Conservation (phyloP, 495 filamentous ascomycete species). For the Jackrogersella minutella region DNA sequence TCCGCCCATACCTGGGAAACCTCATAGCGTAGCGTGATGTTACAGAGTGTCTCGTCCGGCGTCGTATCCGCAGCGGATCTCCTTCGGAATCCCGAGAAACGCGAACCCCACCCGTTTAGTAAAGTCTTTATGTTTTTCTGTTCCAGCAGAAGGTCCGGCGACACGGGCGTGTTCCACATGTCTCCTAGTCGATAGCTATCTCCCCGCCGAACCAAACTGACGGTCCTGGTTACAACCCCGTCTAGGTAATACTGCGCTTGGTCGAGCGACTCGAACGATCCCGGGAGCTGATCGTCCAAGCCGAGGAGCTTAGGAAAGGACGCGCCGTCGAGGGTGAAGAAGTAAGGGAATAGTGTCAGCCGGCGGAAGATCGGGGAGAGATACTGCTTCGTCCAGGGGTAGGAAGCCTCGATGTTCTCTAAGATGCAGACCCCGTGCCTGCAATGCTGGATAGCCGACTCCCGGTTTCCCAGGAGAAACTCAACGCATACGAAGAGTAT, state of each 20-base stretch:
- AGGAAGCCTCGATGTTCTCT: constrained; percentile 38
- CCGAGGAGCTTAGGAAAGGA: constrained; percentile 37
- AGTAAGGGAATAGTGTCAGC: constrained; percentile 50
- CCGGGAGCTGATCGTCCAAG: constrained; percentile 26
- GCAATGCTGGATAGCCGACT: constrained; percentile 53
- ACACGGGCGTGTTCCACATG: constrained; percentile 14
- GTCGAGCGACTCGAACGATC: constrained; percentile 16
- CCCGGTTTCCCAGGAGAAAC: constrained; percentile 58
- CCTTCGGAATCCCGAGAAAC: constrained; percentile 32
- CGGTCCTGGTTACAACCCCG: constrained; percentile 35
- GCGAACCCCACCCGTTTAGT: constrained; percentile 36
- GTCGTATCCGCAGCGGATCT: background rate
- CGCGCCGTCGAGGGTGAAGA: constrained; percentile 32
- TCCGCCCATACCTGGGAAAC: constrained; percentile 47
- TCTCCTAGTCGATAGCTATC: constrained; percentile 37
- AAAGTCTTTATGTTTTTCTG: constrained; percentile 12
- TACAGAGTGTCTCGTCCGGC: constrained; percentile 16
- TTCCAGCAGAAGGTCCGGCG: constrained; percentile 22
- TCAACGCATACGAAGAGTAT: constrained; percentile 68
- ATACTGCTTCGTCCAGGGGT: constrained; percentile 49
- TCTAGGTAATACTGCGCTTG: constrained; percentile 40
- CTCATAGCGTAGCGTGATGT: constrained; percentile 25
- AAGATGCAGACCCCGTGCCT: constrained; percentile 52
- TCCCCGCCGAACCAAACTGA: constrained; percentile 42
- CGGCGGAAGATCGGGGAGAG: constrained; percentile 55